Evolutionary conservation across 1,284 basidiomycete species (phyloP).

Genomic region (Ustilago vetiveriae): DNA sequence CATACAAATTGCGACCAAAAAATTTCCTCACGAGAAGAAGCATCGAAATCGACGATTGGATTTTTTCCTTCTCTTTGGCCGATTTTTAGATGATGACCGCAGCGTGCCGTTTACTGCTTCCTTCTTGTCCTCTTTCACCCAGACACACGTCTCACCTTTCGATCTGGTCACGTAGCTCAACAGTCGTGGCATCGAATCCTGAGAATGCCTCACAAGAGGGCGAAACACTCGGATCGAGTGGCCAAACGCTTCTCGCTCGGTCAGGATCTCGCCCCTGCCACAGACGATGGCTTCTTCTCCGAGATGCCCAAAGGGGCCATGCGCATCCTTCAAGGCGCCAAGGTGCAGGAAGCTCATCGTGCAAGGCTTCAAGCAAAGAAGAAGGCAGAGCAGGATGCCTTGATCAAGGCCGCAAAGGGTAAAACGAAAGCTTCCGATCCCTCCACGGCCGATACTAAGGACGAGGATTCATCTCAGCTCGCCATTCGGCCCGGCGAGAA

Average conservation of each 20-base stretch:
- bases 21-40: background rate
- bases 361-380: conserved; percentile 31
- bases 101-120: too few relatives aligned
- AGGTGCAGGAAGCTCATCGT: conserved; percentile 50
- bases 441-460: background rate
- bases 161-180: background rate
- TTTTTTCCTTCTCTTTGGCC: background rate
- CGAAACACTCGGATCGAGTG: conserved; percentile 51
- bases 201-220: conserved; percentile 62
- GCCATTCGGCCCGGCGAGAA: conserved; percentile 60
- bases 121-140: conserved; percentile 4
- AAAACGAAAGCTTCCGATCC: conserved; percentile 25
- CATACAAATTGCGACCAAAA: too few relatives aligned
- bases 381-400: conserved; percentile 22
- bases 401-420: conserved; percentile 28
- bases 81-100: too few relatives aligned
- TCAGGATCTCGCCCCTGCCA: conserved; percentile 44
- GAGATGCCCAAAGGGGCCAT: conserved; percentile 58
- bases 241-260: conserved; percentile 47
- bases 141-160: conserved; percentile 15
- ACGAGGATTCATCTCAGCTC: conserved; percentile 22
- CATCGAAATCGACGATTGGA: too few relatives aligned
- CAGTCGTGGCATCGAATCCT: background rate
- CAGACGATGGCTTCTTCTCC: conserved; percentile 38
- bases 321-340: conserved; percentile 52